These are phyloP conservation scores for Adiantum capillusveneris DNA, from an alignment of 75 land plant genomes.

Conservation along the genomic window DNA sequence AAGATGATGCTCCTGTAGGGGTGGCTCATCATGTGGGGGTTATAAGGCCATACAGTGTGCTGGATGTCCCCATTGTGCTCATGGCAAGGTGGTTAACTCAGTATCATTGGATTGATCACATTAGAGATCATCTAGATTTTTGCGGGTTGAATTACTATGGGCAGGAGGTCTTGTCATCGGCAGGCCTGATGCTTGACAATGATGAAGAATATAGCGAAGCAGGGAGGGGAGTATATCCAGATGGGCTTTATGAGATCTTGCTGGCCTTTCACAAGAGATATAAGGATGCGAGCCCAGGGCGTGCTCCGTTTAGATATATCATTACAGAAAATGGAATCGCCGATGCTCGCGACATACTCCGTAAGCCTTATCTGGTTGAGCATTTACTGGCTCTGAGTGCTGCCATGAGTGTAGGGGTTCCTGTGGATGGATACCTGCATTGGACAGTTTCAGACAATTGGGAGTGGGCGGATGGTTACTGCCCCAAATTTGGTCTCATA, in stretches of 20 bases:
- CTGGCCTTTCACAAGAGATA: conserved; percentile 25
- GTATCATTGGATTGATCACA: conserved; percentile 26
- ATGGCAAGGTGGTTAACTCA: conserved; percentile 11
- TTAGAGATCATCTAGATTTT: conserved; percentile 21
- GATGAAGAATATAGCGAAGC: conserved; percentile 36
- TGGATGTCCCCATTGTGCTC: conserved; percentile 21
- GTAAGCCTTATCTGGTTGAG: conserved; percentile 28
- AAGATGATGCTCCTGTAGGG: conserved; percentile 14
- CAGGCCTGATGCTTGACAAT: conserved; percentile 28
- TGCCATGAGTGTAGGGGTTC: conserved; percentile 23
- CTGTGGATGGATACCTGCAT: conserved; percentile 31
- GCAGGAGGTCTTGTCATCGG: conserved; percentile 28
- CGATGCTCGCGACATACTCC: conserved; percentile 30
- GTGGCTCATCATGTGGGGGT: conserved; percentile 37
- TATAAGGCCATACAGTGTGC: conserved; percentile 26
- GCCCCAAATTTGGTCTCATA: conserved; percentile 35
- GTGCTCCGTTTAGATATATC: conserved; percentile 9
- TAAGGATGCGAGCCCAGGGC: conserved; percentile 9
- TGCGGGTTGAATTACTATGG: conserved; percentile 36
- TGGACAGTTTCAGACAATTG: conserved; percentile 36
- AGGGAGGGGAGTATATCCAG: conserved; percentile 34
- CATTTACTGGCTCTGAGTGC: conserved; percentile 26
- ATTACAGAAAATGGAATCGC: conserved; percentile 34
- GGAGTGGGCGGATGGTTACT: conserved; percentile 41
- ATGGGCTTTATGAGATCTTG: conserved; percentile 26